Evolutionary conservation across 768 basidiomycete species (phyloP), one percentile per base, ranked within the genome.

Genomic region (Porpolomopsis calyptriformis): DNA sequence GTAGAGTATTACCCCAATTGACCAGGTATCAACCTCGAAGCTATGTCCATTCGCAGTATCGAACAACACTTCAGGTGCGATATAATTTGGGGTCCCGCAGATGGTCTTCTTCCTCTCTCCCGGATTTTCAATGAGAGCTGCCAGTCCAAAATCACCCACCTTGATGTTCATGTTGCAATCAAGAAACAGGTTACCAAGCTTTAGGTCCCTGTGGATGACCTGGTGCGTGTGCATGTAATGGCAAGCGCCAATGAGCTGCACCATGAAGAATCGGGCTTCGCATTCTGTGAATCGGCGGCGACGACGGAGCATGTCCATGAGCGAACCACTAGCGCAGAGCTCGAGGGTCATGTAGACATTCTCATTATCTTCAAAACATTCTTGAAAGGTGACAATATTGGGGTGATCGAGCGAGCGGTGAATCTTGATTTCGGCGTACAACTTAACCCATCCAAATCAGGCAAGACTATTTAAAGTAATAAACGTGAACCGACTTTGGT

Each of bases 61-160:
- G 60, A 94, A 96, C 53, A 99, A 68, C 19, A 98, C 92, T 60
- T 98, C 94, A 0, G 96, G 96, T 0, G 96, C 94, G 52, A 99
- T 97, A 60, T 99, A 98, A 60, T 99, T 98, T 1, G 94, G 96
- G 0, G 94, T 99, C 1, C 94, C 94, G 53, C 96, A 97, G 39
- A 98, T 96, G 0, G 94, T 99, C 78, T 97, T 97, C 75, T 98
- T 96, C 58, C 94, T 70, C 63, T 98, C 94, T 0, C 94, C 94
- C 9, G 87, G 88, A 59, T 80, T 93, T 68, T 97, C 93, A 40
- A 98, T 94, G 40, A 99, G 75, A 1, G 94, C 96, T 0, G 96
- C 94, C 18, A 99, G 72, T 8, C 94, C 94, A 65, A 99, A 96
- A 66, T 99, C 94, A 18, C 91, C 94, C 16, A 98, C 91, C 59